These are phyloP conservation scores for Vanrija sp. DNA, from an alignment of 1,284 basidiomycete species.

Conservation along the genomic window DNA sequence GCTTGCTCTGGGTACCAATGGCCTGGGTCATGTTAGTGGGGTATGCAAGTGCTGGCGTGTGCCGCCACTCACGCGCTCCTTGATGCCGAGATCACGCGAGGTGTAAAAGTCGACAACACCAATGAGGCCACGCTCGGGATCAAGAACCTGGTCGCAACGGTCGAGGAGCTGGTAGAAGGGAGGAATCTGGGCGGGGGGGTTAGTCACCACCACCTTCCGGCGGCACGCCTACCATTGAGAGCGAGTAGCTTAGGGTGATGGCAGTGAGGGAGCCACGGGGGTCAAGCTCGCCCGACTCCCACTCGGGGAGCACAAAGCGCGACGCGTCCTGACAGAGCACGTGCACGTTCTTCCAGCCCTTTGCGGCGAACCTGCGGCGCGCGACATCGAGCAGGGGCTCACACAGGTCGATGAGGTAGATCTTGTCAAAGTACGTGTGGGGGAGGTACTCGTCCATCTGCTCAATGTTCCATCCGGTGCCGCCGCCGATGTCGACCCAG, in stretches of 20 bases:
- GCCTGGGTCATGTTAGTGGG: constrained; percentile 47
- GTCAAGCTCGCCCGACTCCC: constrained; percentile 54
- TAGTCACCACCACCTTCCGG: background rate
- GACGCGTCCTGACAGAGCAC: constrained; percentile 72
- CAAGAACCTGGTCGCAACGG: constrained; percentile 65
- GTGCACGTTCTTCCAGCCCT: constrained; percentile 71
- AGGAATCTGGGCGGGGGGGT: constrained; percentile 56
- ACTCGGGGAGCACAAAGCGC: constrained; percentile 63
- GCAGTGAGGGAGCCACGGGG: constrained; percentile 60
- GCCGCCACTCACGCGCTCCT: constrained; percentile 40
- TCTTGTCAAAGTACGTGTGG: constrained; percentile 61
- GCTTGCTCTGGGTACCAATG: constrained; percentile 65
- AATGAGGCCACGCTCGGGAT: constrained; percentile 62
- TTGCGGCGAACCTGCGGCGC: constrained; percentile 61
- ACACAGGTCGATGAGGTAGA: constrained; percentile 73
- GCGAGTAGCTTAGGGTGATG: constrained; percentile 66
- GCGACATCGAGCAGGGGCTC: constrained; percentile 71
- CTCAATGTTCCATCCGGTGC: constrained; percentile 79
- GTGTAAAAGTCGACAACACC: constrained; percentile 79
- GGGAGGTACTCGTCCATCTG: constrained; percentile 68
- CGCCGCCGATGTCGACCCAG: constrained; percentile 80
- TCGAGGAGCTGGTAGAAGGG: constrained; percentile 67
- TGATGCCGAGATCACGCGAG: constrained; percentile 59
- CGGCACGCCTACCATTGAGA: constrained; percentile 59
- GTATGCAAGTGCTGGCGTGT: background rate